These are phyloP conservation scores for Hondaea fermentalgiana DNA, from an alignment of 108 stramenopile species.

Conservation along the genomic window DNA sequence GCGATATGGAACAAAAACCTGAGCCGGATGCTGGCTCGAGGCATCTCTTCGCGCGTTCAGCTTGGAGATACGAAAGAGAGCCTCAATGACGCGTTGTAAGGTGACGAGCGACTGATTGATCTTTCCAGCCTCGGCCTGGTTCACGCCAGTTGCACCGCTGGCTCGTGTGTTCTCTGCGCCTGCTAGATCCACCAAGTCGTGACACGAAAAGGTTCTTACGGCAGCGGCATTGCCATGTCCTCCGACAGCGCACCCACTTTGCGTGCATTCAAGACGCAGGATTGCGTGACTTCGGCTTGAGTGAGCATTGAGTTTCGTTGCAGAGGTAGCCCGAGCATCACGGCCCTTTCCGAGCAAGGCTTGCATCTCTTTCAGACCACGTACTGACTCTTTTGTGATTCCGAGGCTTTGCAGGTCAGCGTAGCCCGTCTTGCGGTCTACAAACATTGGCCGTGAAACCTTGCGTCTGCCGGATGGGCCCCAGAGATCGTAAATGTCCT, in stretches of 20 bases:
- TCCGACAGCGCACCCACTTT: not conserved
- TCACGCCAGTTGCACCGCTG: conserved; percentile 25
- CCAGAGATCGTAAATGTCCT: not conserved
- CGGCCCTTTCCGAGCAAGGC: not conserved
- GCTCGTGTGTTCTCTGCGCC: conserved; percentile 30
- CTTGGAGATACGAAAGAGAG: not conserved
- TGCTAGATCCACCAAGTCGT: conserved; percentile 31
- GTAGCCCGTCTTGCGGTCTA: not conserved
- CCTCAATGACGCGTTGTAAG: conserved; percentile 25
- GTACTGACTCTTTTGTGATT: not conserved
- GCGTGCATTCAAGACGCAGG: conserved; percentile 35
- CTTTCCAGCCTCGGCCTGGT: conserved; percentile 23
- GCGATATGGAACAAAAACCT: conserved; percentile 44
- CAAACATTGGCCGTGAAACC: not conserved
- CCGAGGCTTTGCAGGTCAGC: not conserved
- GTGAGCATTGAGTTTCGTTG: conserved; percentile 43
- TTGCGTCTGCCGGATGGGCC: not conserved
- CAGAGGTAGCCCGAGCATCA: conserved; percentile 23
- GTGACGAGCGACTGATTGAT: conserved; percentile 29
- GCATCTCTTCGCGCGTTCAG: not conserved
- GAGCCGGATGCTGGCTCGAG: conserved; percentile 20
- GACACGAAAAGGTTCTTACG: not conserved
- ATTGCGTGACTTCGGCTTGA: conserved; percentile 49
- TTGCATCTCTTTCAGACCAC: not conserved
- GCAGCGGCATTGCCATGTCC: not conserved